Percentiles rank a stretch among this genome's conserved stretches.
Conservation (phyloP, 331 rosid genomes). For the Dryas integrifolia region DNA sequence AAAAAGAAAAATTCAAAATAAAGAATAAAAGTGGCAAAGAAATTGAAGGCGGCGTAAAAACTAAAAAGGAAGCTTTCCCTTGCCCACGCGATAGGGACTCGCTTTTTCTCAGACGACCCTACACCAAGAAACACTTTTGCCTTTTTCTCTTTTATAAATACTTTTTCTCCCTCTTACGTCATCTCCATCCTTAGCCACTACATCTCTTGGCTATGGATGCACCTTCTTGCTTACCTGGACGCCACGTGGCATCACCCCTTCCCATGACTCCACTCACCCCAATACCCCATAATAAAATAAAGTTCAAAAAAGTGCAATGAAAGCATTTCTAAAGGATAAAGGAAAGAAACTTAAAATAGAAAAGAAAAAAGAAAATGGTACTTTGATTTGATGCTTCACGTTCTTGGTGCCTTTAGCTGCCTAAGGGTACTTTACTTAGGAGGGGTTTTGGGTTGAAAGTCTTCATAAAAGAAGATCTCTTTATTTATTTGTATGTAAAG, state of each 20-base stretch:
- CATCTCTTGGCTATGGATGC: slow-evolving; percentile 32
- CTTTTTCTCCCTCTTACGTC: slow-evolving; percentile 31
- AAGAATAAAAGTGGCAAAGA: neutral
- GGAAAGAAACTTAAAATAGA: neutral
- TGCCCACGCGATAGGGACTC: slow-evolving; percentile 24
- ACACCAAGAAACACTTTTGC: neutral
- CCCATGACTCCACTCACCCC: neutral
- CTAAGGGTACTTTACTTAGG: slow-evolving; percentile 24
- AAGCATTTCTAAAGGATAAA: neutral
- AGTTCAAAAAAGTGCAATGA: neutral
- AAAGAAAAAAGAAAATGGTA: slow-evolving; percentile 22
- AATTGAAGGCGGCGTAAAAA: slow-evolving; percentile 56
- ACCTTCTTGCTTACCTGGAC: slow-evolving; percentile 24
- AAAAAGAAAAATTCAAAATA: no score
- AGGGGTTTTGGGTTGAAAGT: slow-evolving; percentile 30
- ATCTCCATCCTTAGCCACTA: slow-evolving; percentile 41
- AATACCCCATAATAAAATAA: neutral
- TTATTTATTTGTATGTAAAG: neutral
- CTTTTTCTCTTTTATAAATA: neutral
- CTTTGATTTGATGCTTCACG: slow-evolving; percentile 52
- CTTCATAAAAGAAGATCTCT: neutral
- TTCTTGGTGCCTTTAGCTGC: slow-evolving; percentile 54
- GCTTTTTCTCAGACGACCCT: slow-evolving; percentile 24
- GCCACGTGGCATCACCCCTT: slow-evolving; percentile 49
- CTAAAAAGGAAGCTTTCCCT: slow-evolving; percentile 2